Conservation (phyloP, 2,329 filamentous ascomycete species). For the Ramularia endophylla region DNA sequence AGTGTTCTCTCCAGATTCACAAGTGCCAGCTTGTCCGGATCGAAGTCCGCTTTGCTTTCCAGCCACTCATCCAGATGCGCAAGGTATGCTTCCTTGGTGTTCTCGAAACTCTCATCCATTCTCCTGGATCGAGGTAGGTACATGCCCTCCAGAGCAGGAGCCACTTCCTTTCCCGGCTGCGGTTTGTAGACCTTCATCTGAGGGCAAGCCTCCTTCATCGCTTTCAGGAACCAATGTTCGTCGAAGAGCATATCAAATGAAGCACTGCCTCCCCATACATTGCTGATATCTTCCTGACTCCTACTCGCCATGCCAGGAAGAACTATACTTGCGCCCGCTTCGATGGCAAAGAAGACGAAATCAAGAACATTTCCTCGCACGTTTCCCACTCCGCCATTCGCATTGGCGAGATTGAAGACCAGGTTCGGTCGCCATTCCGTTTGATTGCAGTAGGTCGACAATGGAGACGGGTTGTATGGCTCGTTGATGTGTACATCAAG, state of each 20-base stretch:
- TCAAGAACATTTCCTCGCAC: conserved; percentile 11
- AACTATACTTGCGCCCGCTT: conserved; percentile 38
- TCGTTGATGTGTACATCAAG: conserved; percentile 19
- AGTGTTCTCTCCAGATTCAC: conserved; percentile 26
- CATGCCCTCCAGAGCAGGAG: conserved; percentile 14
- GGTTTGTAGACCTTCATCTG: conserved; percentile 23
- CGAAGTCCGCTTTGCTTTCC: conserved; percentile 8
- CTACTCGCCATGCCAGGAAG: conserved; percentile 15
- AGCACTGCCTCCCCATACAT: conserved; percentile 21
- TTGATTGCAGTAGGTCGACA: conserved; percentile 30
- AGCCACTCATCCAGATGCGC: conserved; percentile 22
- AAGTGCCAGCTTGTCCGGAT: conserved; percentile 11
- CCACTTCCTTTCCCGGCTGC: conserved; percentile 10
- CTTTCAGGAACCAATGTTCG: conserved; percentile 22
- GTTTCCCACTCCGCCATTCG: conserved; percentile 39
- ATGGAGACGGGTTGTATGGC: conserved; percentile 20
- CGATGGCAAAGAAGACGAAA: conserved; percentile 11
- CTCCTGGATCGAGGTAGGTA: conserved; percentile 22
- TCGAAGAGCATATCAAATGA: conserved; percentile 26
- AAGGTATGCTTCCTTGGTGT: conserved; percentile 12
- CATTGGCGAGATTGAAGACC: conserved; percentile 41
- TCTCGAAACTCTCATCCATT: conserved; percentile 17
- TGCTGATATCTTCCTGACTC: conserved; percentile 13
- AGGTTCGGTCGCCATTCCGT: conserved; percentile 38
- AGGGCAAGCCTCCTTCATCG: conserved; percentile 21